phyloP scores from a whole-genome alignment of 306 rosid genomes.

The Fagus sylvatica region DNA sequence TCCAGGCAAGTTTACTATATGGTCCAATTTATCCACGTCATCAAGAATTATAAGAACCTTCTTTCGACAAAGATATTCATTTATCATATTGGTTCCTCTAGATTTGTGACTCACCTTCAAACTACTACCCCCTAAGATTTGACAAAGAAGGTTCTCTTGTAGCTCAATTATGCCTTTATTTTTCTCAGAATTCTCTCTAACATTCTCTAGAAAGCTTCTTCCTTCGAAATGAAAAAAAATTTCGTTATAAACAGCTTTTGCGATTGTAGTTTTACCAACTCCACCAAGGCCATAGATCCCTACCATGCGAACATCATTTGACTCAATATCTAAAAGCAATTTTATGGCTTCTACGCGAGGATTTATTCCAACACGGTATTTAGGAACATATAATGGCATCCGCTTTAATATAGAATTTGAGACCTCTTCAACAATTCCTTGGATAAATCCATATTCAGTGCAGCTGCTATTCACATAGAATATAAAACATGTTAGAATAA shows the following conservation, averaged over 20 bases:
- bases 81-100: neutral
- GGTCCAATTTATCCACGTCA: neutral
- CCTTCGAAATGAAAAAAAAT: slow-evolving; percentile 6
- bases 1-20: neutral
- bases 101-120: neutral
- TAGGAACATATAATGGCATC: neutral
- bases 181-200: neutral
- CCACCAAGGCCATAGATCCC: slow-evolving; percentile 41
- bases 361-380: neutral
- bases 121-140: neutral
- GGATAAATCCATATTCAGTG: neutral
- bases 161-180: neutral
- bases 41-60: neutral
- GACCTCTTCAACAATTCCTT: neutral
- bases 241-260: neutral
- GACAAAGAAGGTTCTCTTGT: neutral
- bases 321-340: neutral
- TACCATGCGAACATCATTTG: neutral
- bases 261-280: slow-evolving; percentile 29
- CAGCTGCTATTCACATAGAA: neutral
- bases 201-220: neutral
- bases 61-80: neutral
- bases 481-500: neutral
- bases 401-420: neutral
- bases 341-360: neutral